Percentiles rank a stretch among this genome's conserved stretches.
Conservation (phyloP, 1,284 basidiomycete species). For the Takashimella tepidaria region DNA sequence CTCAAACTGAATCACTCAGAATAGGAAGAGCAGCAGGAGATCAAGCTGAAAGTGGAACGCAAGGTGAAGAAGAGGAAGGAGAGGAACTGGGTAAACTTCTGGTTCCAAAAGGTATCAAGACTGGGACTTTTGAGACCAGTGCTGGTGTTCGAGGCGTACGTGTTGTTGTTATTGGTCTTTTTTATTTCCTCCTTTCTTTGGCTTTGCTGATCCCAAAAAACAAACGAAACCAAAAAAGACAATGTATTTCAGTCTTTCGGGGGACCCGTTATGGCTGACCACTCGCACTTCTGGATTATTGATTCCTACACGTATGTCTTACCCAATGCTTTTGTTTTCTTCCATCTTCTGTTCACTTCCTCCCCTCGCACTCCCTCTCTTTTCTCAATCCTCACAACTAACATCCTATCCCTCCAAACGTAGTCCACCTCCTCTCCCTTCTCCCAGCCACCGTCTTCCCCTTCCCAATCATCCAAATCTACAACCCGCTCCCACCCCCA, state of each 20-base stretch:
- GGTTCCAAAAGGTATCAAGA: slow-evolving; percentile 41
- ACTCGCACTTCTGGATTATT: slow-evolving; percentile 55
- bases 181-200: too few relatives aligned
- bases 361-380: slow-evolving; percentile 60
- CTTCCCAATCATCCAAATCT: slow-evolving; percentile 39
- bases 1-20: neutral
- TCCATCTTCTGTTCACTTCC: slow-evolving; percentile 53
- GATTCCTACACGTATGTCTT: slow-evolving; percentile 60
- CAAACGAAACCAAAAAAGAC: slow-evolving; percentile 49
- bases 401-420: neutral
- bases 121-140: slow-evolving; percentile 38
- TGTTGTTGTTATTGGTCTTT: too few relatives aligned
- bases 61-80: slow-evolving; percentile 4
- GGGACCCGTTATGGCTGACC: slow-evolving; percentile 77
- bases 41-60: slow-evolving; percentile 1
- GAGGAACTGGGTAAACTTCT: slow-evolving; percentile 34
- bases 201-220: neutral
- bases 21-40: neutral
- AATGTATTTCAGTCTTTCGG: slow-evolving; percentile 57
- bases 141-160: slow-evolving; percentile 42
- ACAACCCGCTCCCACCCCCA: slow-evolving; percentile 42
- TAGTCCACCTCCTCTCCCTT: slow-evolving; percentile 42
- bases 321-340: neutral
- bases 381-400: slow-evolving; percentile 59
- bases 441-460: slow-evolving; percentile 23